phyloP scores from a whole-genome alignment of 352 stramenopile genomes.

The Pythium diclinum region DNA sequence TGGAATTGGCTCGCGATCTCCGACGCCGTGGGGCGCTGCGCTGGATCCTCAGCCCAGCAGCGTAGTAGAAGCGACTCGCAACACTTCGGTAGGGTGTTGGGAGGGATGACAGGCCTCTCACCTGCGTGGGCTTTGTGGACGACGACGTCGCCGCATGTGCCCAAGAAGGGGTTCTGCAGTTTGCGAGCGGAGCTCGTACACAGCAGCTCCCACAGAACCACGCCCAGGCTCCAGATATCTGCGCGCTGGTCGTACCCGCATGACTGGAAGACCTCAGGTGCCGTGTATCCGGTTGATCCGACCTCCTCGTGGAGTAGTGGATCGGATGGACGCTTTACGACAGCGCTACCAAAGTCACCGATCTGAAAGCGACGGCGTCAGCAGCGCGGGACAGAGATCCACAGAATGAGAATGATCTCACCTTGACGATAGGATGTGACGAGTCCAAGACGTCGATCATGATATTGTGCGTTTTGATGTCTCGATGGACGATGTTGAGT shows the following conservation, averaged over 20 bases:
- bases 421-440: constrained; percentile 9
- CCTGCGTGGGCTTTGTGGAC: constrained; percentile 9
- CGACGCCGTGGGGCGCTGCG: constrained; percentile 6
- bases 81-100: background rate
- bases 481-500: constrained; percentile 22
- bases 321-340: constrained; percentile 5
- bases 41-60: constrained; percentile 21
- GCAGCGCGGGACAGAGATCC: too few species aligned
- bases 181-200: background rate
- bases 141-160: constrained; percentile 17
- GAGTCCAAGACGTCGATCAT: constrained; percentile 16
- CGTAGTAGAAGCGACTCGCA: constrained; percentile 3
- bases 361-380: too few species aligned
- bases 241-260: constrained; percentile 21
- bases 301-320: constrained; percentile 19
- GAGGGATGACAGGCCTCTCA: constrained; percentile 12
- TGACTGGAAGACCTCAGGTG: constrained; percentile 23
- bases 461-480: constrained; percentile 29
- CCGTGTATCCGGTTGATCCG: constrained; percentile 26
- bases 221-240: constrained; percentile 26
- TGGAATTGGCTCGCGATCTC: constrained; percentile 4
- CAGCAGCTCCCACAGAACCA: constrained; percentile 28
- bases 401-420: too few species aligned
- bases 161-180: constrained; percentile 17
- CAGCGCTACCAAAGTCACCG: constrained; percentile 25